A percentile compares a stretch with the other conserved stretches of the same genome.
Evolutionary conservation across 192 early-diverging fungal species (phyloP).

Genomic region (Podila horticola): DNA sequence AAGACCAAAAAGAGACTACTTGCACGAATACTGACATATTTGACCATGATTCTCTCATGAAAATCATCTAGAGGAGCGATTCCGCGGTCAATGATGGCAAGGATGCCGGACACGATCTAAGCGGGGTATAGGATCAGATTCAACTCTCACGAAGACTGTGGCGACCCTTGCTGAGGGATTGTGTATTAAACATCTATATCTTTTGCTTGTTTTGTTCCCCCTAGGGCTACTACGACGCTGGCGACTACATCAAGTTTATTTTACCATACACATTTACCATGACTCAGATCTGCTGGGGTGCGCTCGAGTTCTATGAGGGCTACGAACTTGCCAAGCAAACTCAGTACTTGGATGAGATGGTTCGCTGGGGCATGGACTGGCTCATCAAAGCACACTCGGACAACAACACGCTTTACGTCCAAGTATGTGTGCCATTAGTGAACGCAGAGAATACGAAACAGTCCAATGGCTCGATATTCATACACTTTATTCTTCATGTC

Average conservation of each 20-base stretch:
- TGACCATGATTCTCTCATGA: background rate
- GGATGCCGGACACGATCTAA: constrained; percentile 49
- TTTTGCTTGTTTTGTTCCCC: too few relatives aligned
- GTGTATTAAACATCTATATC: too few relatives aligned
- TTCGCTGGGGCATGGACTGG: constrained; percentile 70
- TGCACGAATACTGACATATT: background rate
- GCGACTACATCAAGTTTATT: constrained; percentile 69
- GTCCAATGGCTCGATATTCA: too few relatives aligned
- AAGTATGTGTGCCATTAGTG: constrained; percentile 8
- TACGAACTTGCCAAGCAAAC: constrained; percentile 55
- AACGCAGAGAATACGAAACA: too few relatives aligned
- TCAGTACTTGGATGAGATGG: constrained; percentile 53
- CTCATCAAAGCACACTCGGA: constrained; percentile 64
- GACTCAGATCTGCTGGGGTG: constrained; percentile 60
- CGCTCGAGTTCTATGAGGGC: constrained; percentile 62
- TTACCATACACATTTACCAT: constrained; percentile 60
- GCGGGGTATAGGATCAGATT: constrained; percentile 18
- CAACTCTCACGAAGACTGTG: too few relatives aligned
- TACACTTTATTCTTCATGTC: too few relatives aligned
- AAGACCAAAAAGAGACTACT: too few relatives aligned
- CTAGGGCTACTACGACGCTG: constrained; percentile 58
- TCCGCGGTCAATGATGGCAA: constrained; percentile 54
- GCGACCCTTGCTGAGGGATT: too few relatives aligned
- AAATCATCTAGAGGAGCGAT: constrained; percentile 26
- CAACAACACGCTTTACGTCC: constrained; percentile 57